phyloP scores from a whole-genome alignment of 2,329 filamentous ascomycete genomes.

The Knoxdaviesia capensis region DNA sequence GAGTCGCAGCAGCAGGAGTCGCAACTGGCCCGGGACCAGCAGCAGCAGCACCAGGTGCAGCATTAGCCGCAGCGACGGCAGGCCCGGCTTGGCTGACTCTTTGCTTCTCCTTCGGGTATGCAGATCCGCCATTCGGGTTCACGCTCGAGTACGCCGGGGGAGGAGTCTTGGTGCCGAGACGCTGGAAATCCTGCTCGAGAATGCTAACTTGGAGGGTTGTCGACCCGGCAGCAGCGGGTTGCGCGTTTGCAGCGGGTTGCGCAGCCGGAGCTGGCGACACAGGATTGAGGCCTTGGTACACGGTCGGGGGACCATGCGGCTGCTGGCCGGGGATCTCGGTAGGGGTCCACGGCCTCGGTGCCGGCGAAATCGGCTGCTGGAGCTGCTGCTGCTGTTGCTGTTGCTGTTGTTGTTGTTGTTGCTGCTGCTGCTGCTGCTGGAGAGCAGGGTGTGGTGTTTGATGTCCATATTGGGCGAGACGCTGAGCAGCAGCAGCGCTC shows the following conservation, averaged over 20 bases:
- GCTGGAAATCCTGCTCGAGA: constrained; percentile 72
- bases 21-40: constrained; percentile 5
- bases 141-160: constrained; percentile 92
- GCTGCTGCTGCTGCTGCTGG: constrained; percentile 5
- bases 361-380: constrained; percentile 11
- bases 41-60: constrained; percentile 11
- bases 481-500: constrained; percentile 64
- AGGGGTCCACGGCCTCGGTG: constrained; percentile 71
- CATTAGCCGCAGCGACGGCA: constrained; percentile 8
- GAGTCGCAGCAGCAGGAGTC: constrained; percentile 7
- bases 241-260: constrained; percentile 7
- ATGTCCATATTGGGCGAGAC: constrained; percentile 54
- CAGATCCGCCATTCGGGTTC: constrained; percentile 25
- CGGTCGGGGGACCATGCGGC: constrained; percentile 73
- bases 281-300: constrained; percentile 72
- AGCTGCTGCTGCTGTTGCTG: constrained; percentile 5
- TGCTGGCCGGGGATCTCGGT: constrained; percentile 76
- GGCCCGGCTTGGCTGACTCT: constrained; percentile 16
- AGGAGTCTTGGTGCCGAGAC: constrained; percentile 64
- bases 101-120: constrained; percentile 68
- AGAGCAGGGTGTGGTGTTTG: constrained; percentile 13
- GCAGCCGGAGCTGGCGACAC: constrained; percentile 30
- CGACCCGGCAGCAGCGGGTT: constrained; percentile 1
- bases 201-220: constrained; percentile 38
- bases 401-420: constrained; percentile 8